Conservation (phyloP, 768 basidiomycete genomes). For the Boletus tomentosulus region DNA sequence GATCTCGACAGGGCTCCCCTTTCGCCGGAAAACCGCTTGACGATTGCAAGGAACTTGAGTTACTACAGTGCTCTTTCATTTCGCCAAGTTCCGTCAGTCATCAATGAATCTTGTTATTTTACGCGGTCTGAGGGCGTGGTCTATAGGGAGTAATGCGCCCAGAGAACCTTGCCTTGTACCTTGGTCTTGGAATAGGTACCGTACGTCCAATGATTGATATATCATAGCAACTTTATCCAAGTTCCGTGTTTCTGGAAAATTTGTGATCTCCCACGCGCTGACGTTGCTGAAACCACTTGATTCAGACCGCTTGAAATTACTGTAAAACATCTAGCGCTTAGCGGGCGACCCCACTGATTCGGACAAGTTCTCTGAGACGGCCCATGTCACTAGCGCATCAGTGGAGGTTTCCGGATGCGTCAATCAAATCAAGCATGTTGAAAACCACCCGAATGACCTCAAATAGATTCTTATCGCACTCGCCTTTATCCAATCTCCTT, state of each 20-base stretch:
- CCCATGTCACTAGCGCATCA: no score
- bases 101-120: background rate
- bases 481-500: background rate
- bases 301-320: no score
- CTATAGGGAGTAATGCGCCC: background rate
- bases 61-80: slow-evolving; percentile 8
- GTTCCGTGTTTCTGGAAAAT: background rate
- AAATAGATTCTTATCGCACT: slow-evolving; percentile 12
- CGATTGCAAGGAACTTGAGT: background rate
- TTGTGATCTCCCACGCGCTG: background rate
- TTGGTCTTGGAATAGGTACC: background rate
- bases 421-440: background rate
- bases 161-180: background rate
- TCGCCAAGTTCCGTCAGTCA: background rate
- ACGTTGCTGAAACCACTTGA: background rate
- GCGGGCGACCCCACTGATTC: no score
- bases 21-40: background rate
- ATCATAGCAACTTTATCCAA: background rate
- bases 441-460: background rate
- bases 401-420: background rate
- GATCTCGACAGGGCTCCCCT: background rate
- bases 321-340: no score
- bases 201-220: background rate
- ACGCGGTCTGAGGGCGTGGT: background rate
- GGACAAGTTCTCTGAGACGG: no score